Base-by-base conservation (phyloP, 176 grass and related monocot genomes). In the Musa troglodytarum region DNA sequence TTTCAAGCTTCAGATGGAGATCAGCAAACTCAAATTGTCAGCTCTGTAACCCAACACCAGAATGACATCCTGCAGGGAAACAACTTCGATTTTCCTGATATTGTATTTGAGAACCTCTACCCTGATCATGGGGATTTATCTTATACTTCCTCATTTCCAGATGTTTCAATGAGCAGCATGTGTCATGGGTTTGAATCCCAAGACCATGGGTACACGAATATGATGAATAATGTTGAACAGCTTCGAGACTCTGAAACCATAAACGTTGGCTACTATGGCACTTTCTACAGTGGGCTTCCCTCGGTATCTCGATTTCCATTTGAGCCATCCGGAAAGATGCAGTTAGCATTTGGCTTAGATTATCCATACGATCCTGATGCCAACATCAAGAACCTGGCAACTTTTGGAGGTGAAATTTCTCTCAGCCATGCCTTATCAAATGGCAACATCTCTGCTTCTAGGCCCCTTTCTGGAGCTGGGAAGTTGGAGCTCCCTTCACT, bases 401-500 rank as follows among this genome's bases (percentile, higher is more conserved):
- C 88, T 80, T 87, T 77, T 71, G 80, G 77, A 23, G 74, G 81
- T 87, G 74, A 80, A 52, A 62, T 87, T 70, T 62, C 64, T 75
- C 84, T 88, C 79, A 85, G 86, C 83, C 88, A 91, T 93, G 83
- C 88, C 90, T 70, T 89, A 87, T 68, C 87, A 89, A 87, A 89
- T 89, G 90, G 88, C 88, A 99, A 77, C 51, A 82, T 86, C 88
- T 94, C 91, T 84, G 78, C 91, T 92, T 94, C 88, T 83, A 87
- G 86, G 86, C 74, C 88, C 88, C 23, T 75, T 81, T 81, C 53
- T 80, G 81, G 85, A 84, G 66, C 86, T 76, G 76, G 76, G 88
- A 91, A 99, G 95, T 87, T 84, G 86, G 95, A 99, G 95, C 95
- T 99, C 95, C 95, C 95, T 99, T 99, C 90, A 99, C 86, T 94